phyloP scores from a whole-genome alignment of 1,139 yeast genomes.

The Yamadazyma membranifaciens region DNA sequence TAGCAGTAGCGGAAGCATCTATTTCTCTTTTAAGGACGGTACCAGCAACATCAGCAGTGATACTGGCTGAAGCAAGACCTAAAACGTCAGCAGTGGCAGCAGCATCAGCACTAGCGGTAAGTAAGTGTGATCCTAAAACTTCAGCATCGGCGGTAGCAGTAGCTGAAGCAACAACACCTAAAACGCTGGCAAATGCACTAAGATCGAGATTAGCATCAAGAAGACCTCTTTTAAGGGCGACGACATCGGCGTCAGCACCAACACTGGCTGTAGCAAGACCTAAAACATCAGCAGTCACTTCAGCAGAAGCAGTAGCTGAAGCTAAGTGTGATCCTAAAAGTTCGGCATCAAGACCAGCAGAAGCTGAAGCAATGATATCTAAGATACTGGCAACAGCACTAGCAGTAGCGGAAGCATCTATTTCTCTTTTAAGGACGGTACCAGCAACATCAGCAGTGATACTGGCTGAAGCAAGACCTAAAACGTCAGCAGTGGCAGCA shows the following conservation, averaged over 20 bases:
- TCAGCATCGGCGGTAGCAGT: conserved; percentile 11
- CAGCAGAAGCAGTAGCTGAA: no score
- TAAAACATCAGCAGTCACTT: no score
- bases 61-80: conserved; percentile 7
- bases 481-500: conserved; percentile 11
- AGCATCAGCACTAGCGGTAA: no score
- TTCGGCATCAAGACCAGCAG: conserved; percentile 12
- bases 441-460: conserved; percentile 7
- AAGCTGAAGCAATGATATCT: conserved; percentile 12
- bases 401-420: no score
- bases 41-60: conserved; percentile 10
- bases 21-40: no score
- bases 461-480: conserved; percentile 7
- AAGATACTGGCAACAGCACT: conserved; percentile 7
- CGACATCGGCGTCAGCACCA: conserved; percentile 10
- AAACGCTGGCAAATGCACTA: conserved; percentile 5
- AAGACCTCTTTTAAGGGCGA: conserved; percentile 14
- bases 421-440: no score
- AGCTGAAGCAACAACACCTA: conserved; percentile 9
- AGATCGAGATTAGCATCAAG: conserved; percentile 11
- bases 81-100: conserved; percentile 4
- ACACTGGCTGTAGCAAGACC: no score
- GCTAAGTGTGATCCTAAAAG: no score
- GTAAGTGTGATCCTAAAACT: conserved; percentile 9
- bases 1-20: no score